Evolutionary conservation across 225 moss, liverwort and hornwort genomes (phyloP), one percentile per base, ranked within the genome.

Genomic region (Polytrichum formosum): DNA sequence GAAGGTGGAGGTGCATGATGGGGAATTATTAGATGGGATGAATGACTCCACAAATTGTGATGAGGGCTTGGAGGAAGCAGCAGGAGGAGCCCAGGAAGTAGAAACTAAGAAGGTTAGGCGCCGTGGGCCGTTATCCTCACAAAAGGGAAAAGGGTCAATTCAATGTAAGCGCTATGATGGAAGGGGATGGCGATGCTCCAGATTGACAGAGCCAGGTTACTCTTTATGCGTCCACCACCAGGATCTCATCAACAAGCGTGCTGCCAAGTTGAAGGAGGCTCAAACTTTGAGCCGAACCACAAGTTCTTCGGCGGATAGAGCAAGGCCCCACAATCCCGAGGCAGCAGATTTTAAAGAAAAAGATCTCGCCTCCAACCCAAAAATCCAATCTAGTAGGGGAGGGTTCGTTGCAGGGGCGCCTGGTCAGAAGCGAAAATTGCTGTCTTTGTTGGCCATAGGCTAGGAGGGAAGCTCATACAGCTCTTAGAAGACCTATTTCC

Each of bases 101-200:
- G 54, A 27, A 26, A 17, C 13, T 67, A 23, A 23, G 26, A 67
- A 54, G 53, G 53, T 54, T 20, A 67, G 67, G 67, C 53, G 67
- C 53, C 67, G 67, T 53, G 67, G 70, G 30, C 9, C 67, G 33
- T 53, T n/a, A 3, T 67, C 67, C n/a, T 46, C 17, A 9, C 13
- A 67, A 56, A 63, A 76, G 67, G 21, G 63, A 63, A 30, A 19
- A 58, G 56, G 56, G 30, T 20, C 69, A 20, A 27, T 65, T 20
- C 69, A 82, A 53, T 87, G 87, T 72, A 87, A 87, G 78, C 87
- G 80, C 0, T 87, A 87, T 66, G 87, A 83, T 18, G 83, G 83
- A 62, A 87, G 78, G 19, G 87, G 87, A 16, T 87, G 87, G 87
- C 74, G 72, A 29, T 87, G 87, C 69, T 63, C 87, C 25, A 75